Evolutionary conservation across 2,329 filamentous ascomycete species (phyloP), one percentile per base, ranked within the genome.

Genomic region (Pseudogymnoascus sp.): DNA sequence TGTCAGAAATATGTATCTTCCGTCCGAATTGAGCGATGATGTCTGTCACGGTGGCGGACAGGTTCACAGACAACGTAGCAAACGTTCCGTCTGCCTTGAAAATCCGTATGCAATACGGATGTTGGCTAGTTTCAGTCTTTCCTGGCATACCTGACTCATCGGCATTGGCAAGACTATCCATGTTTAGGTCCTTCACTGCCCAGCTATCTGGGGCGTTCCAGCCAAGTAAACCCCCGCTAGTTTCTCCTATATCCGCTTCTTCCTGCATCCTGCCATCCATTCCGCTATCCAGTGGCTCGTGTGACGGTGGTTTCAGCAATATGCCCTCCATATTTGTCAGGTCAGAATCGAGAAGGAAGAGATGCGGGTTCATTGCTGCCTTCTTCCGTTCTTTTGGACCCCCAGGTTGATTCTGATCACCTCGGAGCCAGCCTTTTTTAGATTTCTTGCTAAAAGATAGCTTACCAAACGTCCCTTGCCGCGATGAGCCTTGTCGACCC

Each of bases 191-290:
- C 68, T 90, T 90, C 26, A 98, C 93, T 60, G 90, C 92, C 95
- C 95, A 99, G 73, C 93, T 97, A 74, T 98, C 93, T 1, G 95
- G 93, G 3, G 93, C 93, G 74, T 96, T 90, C 93, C 93, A 99
- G 3, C 85, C 85, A 1, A 87, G 86, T 40, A 73, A 69, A 26
- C 73, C 76, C 60, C 78, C 75, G 14, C 65, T 67, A 26, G 66
- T 66, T 19, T 65, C 69, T 40, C 59, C 68, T 26, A 71, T 67
- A 31, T 70, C 72, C 2, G 67, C 68, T 22, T 84, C 80, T 28
- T 75, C 73, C 35, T 83, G 80, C 28, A 26, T 75, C 6, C 4
- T 31, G n/a, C n/a, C 77, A 24, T 68, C 64, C 64, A 82, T 75
- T 63, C 81, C 81, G 66, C 78, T 75, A 65, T 85, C 87, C 68